Percentiles rank a stretch among this genome's conserved stretches.
These are phyloP conservation scores for Pholiota molesta DNA, from an alignment of 768 basidiomycete genomes.

Conservation along the genomic window DNA sequence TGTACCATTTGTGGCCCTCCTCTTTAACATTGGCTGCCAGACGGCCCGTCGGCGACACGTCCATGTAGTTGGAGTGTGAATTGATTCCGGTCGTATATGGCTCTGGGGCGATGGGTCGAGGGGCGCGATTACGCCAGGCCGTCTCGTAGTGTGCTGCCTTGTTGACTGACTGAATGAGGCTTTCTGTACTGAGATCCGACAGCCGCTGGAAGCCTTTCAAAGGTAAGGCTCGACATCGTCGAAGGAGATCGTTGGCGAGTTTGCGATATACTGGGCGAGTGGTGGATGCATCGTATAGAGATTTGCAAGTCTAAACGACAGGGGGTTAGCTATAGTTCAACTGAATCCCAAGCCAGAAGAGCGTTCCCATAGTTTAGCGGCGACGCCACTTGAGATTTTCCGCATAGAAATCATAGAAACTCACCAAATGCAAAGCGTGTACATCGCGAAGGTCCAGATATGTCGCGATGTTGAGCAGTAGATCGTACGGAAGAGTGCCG, in stretches of 20 bases:
- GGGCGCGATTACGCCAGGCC: conserved; percentile 63
- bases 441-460: conserved; percentile 65
- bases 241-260: conserved; percentile 62
- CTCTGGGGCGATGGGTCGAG: conserved; percentile 46
- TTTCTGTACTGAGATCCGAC: conserved; percentile 62
- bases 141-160: conserved; percentile 63
- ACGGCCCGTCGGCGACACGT: conserved; percentile 21
- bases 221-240: conserved; percentile 68
- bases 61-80: conserved; percentile 42
- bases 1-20: conserved; percentile 56
- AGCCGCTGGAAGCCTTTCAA: conserved; percentile 71
- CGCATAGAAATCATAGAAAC: conserved; percentile 24
- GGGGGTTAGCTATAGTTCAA: not conserved
- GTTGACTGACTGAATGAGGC: conserved; percentile 64
- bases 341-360: not conserved
- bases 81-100: conserved; percentile 33
- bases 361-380: not conserved
- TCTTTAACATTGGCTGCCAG: conserved; percentile 17
- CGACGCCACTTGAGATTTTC: not conserved
- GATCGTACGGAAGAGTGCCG: conserved; percentile 64
- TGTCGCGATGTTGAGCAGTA: conserved; percentile 67
- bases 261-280: conserved; percentile 72
- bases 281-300: conserved; percentile 59
- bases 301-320: conserved; percentile 58
- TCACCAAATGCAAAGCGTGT: conserved; percentile 62